These are phyloP conservation scores for Themeda triandra DNA, from an alignment of 176 grass and related monocot genomes.

Conservation along the genomic window DNA sequence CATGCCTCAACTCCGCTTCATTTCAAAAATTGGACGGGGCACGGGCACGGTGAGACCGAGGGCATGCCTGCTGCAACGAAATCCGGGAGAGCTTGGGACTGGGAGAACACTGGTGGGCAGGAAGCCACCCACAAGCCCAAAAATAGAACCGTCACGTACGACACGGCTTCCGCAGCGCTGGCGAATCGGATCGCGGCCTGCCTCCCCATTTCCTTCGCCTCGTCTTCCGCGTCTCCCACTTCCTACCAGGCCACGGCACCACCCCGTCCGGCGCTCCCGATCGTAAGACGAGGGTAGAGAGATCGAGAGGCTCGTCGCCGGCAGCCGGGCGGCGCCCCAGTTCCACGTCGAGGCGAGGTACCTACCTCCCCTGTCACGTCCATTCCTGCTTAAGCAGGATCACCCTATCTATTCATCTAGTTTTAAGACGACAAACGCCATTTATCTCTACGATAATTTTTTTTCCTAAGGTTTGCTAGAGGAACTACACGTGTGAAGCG, in stretches of 20 bases:
- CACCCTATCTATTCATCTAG: not conserved
- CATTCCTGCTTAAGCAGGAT: not conserved
- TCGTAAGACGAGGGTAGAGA: not conserved
- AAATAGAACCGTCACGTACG: constrained; percentile 7
- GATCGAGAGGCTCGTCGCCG: not conserved
- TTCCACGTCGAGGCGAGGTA: not conserved
- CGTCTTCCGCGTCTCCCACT: not conserved
- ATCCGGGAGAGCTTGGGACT: no score
- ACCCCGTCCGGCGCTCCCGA: not conserved
- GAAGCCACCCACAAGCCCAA: not conserved
- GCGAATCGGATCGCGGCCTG: not conserved
- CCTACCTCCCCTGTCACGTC: not conserved
- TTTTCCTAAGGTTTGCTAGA: not conserved
- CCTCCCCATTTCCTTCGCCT: not conserved
- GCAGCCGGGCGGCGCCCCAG: not conserved
- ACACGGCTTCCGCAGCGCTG: not conserved
- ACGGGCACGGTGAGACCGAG: no score
- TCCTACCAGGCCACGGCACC: not conserved
- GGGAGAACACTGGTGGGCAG: no score
- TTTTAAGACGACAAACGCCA: not conserved
- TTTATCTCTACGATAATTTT: not conserved
- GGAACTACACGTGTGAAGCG: not conserved
- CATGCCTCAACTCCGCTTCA: no score
- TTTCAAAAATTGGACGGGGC: no score
- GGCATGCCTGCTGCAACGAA: no score